phyloP scores from a whole-genome alignment of 495 filamentous ascomycete species.

The Thozetella sp. region DNA sequence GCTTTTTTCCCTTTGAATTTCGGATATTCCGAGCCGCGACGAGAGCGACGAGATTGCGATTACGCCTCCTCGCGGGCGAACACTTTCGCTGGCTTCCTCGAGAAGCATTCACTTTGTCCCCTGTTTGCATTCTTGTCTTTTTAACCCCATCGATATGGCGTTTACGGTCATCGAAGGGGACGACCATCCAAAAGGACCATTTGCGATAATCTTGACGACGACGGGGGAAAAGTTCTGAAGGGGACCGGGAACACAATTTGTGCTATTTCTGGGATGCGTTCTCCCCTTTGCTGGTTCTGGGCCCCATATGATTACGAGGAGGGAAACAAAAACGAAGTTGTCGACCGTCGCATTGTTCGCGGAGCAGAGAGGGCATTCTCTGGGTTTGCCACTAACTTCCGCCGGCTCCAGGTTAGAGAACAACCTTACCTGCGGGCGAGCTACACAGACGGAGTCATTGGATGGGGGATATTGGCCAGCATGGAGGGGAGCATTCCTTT shows the following conservation, averaged over 20 bases:
- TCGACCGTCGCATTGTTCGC: not conserved
- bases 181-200: slow-evolving; percentile 11
- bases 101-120: not conserved
- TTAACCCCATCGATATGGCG: slow-evolving; percentile 3
- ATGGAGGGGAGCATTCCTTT: not conserved
- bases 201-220: slow-evolving; percentile 10
- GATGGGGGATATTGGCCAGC: not conserved
- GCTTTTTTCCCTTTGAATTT: no score
- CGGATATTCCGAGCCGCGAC: no score
- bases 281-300: slow-evolving; percentile 6
- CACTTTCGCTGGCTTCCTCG: slow-evolving; percentile 9
- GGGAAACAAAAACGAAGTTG: slow-evolving; percentile 25
- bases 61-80: not conserved
- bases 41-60: slow-evolving; percentile 10
- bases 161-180: slow-evolving; percentile 6
- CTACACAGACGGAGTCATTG: not conserved
- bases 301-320: slow-evolving; percentile 16
- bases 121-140: not conserved
- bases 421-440: no score
- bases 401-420: no score
- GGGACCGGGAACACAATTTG: slow-evolving; percentile 19
- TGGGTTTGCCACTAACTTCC: no score
- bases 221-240: slow-evolving; percentile 24
- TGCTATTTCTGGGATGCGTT: slow-evolving; percentile 20
- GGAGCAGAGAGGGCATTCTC: not conserved